Conservation (phyloP, 179 eudicot genomes). For the Heliamphora pulchella region DNA sequence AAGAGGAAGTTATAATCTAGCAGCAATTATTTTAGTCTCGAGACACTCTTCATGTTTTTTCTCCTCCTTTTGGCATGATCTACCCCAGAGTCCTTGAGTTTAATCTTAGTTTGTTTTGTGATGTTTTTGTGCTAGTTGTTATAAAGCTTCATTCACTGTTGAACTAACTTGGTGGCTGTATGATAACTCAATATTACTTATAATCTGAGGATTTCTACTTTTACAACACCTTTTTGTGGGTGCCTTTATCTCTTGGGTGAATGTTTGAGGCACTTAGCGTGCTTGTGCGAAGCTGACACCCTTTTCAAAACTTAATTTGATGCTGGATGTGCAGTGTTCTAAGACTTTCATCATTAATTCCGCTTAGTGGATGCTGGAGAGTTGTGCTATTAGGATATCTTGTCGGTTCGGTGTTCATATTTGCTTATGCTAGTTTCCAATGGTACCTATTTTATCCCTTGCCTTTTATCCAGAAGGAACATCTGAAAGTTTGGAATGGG, state of each 20-base stretch:
- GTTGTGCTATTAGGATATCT: neutral
- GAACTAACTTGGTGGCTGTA: neutral
- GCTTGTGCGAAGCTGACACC: neutral
- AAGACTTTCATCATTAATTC: neutral
- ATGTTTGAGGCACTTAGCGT: neutral
- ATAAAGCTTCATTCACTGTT: neutral
- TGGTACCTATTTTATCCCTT: constrained; percentile 1
- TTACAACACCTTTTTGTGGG: neutral
- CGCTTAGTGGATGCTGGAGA: neutral
- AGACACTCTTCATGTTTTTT: neutral
- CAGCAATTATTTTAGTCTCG: constrained; percentile 3
- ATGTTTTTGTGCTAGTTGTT: neutral
- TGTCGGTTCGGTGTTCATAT: neutral
- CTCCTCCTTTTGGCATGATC: neutral
- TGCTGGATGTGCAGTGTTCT: neutral
- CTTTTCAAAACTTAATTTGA: neutral
- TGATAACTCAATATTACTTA: neutral
- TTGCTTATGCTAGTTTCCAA: neutral
- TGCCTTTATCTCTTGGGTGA: neutral
- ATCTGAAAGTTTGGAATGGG: neutral
- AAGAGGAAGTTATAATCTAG: neutral
- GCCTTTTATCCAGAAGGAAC: neutral
- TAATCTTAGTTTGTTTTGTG: neutral
- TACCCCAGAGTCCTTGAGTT: neutral
- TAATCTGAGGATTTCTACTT: neutral